Evolutionary conservation across 2,329 filamentous ascomycete species (phyloP), one percentile per base, ranked within the genome.

Genomic region (Aspergillus flavus): DNA sequence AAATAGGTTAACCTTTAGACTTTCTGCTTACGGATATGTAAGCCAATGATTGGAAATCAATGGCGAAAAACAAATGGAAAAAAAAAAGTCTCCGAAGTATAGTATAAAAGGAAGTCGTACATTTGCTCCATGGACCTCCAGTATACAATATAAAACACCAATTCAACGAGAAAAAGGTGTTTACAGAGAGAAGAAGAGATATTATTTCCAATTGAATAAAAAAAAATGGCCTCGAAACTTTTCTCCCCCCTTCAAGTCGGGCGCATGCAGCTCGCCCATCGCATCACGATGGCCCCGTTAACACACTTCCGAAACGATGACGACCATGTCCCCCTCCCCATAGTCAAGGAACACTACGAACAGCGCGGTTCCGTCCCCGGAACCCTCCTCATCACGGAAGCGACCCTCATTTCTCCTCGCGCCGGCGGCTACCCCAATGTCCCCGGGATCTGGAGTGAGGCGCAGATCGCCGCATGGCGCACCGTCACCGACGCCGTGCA

Each of bases 401-500:
- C 81, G 0, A 85, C 85, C 9, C 81, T 81, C 76, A 85, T 79
- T 73, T 83, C 73, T 70, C 68, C 76, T 6, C 78, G 79, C 66
- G 81, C 77, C 45, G 82, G 82, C 53, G 81, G 83, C 48, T 83
- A 81, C 67, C 75, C 75, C 45, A 84, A 86, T 64, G 79, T 84
- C 1, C 87, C 89, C 0, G 87, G 86, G 30, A 86, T 89, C 69
- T 89, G 81, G 70, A 84, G 73, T 23, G 75, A 81, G 0, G 81
- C 80, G n/a, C 87, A 90, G 63, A 80, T 89, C 48, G 80, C 79
- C 1, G 84, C 79, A 0, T 91, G 89, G 89, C 86, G 83, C 65
- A 76, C 81, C 16, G 78, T 91, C 48, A 87, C 85, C 2, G 83
- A 87, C 30, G 85, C 84, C 0, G 87, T 91, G 0, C 89, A 92